These are phyloP conservation scores for Acmispon strigosus DNA, from an alignment of 306 rosid genomes.

Conservation along the genomic window DNA sequence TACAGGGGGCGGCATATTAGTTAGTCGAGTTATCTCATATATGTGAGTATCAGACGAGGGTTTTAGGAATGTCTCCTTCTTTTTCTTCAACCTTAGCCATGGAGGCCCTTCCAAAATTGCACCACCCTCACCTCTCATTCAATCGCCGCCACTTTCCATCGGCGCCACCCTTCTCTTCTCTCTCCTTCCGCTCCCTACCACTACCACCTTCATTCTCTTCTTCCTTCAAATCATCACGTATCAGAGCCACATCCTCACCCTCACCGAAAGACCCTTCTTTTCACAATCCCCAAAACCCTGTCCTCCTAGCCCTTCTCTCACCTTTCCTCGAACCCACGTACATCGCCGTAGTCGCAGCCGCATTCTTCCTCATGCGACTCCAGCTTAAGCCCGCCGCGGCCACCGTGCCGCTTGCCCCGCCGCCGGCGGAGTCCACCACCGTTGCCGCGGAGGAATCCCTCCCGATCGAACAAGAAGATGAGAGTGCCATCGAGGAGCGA, in stretches of 20 bases:
- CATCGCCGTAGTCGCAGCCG: slow-evolving; percentile 45
- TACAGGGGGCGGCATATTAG: not conserved
- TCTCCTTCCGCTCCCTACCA: slow-evolving; percentile 20
- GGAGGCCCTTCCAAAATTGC: slow-evolving; percentile 46
- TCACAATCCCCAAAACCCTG: slow-evolving; percentile 16
- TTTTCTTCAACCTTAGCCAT: slow-evolving; percentile 24
- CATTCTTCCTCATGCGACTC: slow-evolving; percentile 46
- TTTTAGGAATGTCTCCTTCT: not conserved
- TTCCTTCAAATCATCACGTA: slow-evolving; percentile 15
- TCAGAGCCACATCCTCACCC: slow-evolving; percentile 28
- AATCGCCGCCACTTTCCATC: slow-evolving; percentile 38
- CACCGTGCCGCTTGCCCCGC: slow-evolving; percentile 18
- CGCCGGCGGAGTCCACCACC: slow-evolving; percentile 30
- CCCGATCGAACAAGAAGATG: slow-evolving; percentile 13
- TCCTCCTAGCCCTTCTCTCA: slow-evolving; percentile 27
- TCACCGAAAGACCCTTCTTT: not conserved
- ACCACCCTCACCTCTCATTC: slow-evolving; percentile 37
- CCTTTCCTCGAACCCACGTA: slow-evolving; percentile 42
- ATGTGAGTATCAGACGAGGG: not conserved
- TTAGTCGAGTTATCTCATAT: too few species aligned
- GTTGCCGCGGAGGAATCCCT: not conserved
- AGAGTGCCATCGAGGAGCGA: slow-evolving; percentile 34
- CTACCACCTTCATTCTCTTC: slow-evolving; percentile 25
- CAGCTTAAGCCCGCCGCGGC: slow-evolving; percentile 18
- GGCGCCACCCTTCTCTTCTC: slow-evolving; percentile 25